A percentile compares a stretch with the other conserved stretches of the same genome.
phyloP scores from a whole-genome alignment of 2,329 filamentous ascomycete genomes.

The Gliomastix tumulicola region DNA sequence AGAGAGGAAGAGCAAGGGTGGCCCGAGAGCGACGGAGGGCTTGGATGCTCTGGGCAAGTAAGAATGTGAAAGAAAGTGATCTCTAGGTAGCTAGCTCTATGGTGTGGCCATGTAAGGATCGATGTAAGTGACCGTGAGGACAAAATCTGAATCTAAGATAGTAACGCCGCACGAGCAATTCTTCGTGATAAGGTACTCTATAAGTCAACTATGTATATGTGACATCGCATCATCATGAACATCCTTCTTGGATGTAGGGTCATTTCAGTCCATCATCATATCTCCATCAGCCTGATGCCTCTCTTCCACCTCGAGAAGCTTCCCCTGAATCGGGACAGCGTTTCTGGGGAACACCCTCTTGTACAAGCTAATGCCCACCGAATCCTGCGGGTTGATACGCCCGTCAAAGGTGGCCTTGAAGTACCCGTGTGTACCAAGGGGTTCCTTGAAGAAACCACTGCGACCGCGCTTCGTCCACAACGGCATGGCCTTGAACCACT shows the following conservation, averaged over 20 bases:
- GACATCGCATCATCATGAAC: too few relatives aligned
- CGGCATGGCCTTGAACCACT: conserved; percentile 96
- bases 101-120: neutral
- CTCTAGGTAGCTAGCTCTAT: too few relatives aligned
- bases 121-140: neutral
- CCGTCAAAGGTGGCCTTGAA: conserved; percentile 99
- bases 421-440: conserved; percentile 95
- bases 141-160: too few relatives aligned
- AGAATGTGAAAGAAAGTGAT: neutral
- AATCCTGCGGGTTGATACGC: conserved; percentile 91
- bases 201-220: too few relatives aligned
- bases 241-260: too few relatives aligned
- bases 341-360: conserved; percentile 78
- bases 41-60: conserved; percentile 35
- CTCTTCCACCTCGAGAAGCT: conserved; percentile 28
- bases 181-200: too few relatives aligned
- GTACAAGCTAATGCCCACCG: conserved; percentile 83
- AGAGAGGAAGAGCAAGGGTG: conserved; percentile 44
- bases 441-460: conserved; percentile 88
- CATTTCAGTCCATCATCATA: conserved; percentile 27
- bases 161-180: too few relatives aligned
- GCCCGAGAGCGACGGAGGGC: conserved; percentile 50
- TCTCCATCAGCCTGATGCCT: conserved; percentile 16
- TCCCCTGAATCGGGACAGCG: conserved; percentile 41
- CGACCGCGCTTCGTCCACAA: conserved; percentile 89